A percentile compares a stretch with the other conserved stretches of the same genome.
Evolutionary conservation across 805 yeast species (phyloP).

Genomic region (Nakazawaea molendinolei): DNA sequence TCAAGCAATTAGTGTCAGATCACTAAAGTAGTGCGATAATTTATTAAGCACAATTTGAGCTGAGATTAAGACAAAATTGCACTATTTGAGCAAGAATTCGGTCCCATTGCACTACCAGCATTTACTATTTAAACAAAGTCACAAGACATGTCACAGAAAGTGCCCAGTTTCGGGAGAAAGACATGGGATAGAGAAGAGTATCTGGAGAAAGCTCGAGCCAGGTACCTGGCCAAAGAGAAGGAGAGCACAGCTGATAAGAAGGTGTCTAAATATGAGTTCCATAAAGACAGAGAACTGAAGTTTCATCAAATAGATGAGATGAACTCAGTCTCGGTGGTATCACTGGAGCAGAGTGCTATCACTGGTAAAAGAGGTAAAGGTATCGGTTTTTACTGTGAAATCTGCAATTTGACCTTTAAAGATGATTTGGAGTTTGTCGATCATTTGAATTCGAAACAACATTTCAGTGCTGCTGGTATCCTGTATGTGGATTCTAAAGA

Average conservation of each 20-base stretch:
- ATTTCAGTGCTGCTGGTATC: constrained; percentile 35
- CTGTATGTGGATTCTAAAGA: constrained; percentile 26
- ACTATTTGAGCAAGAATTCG: too few species aligned
- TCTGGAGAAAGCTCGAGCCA: constrained; percentile 36
- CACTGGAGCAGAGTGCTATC: constrained; percentile 16
- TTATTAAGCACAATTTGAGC: too few species aligned
- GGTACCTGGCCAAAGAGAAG: constrained; percentile 18
- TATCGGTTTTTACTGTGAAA: constrained; percentile 80
- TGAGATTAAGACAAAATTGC: too few species aligned
- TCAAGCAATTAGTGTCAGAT: too few species aligned
- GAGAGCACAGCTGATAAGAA: constrained; percentile 14
- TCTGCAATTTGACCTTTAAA: constrained; percentile 73
- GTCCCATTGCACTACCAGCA: neutral
- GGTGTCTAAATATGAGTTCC: constrained; percentile 16
- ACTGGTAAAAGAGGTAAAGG: constrained; percentile 43
- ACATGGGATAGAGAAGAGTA: constrained; percentile 71
- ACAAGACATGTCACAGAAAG: neutral
- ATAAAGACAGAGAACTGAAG: constrained; percentile 17
- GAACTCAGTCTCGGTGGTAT: constrained; percentile 20
- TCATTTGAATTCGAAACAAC: constrained; percentile 76
- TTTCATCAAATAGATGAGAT: constrained; percentile 19
- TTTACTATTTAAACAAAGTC: neutral
- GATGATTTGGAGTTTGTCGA: constrained; percentile 79
- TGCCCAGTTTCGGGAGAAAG: constrained; percentile 46
- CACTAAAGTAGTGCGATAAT: too few species aligned